Evolutionary conservation across 805 yeast species (phyloP), one percentile per base, ranked within the genome.

Genomic region (Lachancea meyersii): DNA sequence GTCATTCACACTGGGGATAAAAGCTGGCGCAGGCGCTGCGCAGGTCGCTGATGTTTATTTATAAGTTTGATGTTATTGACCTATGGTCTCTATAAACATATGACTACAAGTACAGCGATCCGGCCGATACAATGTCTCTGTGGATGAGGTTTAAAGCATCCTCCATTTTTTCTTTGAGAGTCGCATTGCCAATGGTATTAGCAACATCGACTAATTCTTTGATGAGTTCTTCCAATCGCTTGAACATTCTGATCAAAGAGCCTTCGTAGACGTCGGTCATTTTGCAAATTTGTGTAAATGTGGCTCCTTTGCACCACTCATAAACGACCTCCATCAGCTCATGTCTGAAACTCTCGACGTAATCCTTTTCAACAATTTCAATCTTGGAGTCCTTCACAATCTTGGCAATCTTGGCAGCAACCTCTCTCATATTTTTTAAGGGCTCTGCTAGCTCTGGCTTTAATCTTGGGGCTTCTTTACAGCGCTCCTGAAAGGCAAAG

Each of bases 231-330:
- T 93, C 98, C 43, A 93, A 70, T 59, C 98, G 76, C 64, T 93
- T 83, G 70, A 93, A 93, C 79, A 86, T 85, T 61, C 99, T 80
- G 51, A 93, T 91, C 58, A 93, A 73, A 18, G 95, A 83, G 32
- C 99, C 99, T 69, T 93, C 99, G 54, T 91, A 93, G 34, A 93
- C 97, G 60, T 93, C 98, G 0, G 98, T 93, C 96, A 93, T 88
- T 64, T 91, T 91, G 69, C 97, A 91, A 49, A 93, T 91, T 61
- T 91, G 96, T 0, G 97, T 91, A 64, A 93, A 93, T 0, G 93
- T 71, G 5, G 96, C 96, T 16, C 97, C 97, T 60, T 83, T 82
- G 63, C 96, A 87, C 99, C 99, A 93, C 37, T 91, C 85, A 63
- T 70, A 87, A 1, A 93, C 96, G 40, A 93, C 97, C 61, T 89